Percentiles rank a stretch among this genome's conserved stretches.
These are phyloP conservation scores for Lasiodiplodia citricola DNA, from an alignment of 2,329 filamentous ascomycete species.

Conservation along the genomic window DNA sequence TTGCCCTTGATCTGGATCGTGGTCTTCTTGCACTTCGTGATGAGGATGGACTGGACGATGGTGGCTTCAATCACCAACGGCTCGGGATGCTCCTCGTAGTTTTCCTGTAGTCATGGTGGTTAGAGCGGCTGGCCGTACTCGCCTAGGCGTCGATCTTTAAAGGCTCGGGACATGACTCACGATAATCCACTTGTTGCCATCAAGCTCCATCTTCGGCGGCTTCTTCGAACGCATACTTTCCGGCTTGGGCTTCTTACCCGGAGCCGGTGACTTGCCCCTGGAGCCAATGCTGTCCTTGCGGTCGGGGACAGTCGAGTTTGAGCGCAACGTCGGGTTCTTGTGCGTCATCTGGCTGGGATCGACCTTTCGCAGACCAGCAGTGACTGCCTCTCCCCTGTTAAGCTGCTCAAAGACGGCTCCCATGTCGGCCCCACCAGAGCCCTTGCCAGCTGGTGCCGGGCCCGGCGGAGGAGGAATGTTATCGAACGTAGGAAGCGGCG, in stretches of 20 bases:
- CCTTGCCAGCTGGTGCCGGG: constrained; percentile 51
- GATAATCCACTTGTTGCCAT: constrained; percentile 87
- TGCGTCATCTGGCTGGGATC: constrained; percentile 97
- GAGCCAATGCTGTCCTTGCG: constrained; percentile 59
- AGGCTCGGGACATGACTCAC: constrained; percentile 51
- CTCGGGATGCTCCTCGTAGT: constrained; percentile 77
- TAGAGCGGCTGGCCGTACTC: not conserved
- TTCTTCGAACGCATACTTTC: constrained; percentile 56
- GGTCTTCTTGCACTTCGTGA: constrained; percentile 88
- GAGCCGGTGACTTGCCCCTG: constrained; percentile 83
- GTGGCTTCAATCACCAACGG: constrained; percentile 82
- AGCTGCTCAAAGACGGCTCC: constrained; percentile 89
- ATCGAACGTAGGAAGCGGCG: constrained; percentile 57
- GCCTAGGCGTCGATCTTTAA: not conserved
- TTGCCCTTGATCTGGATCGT: constrained; percentile 91
- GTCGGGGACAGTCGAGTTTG: constrained; percentile 70
- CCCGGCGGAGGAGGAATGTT: constrained; percentile 60
- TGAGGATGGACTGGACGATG: constrained; percentile 86
- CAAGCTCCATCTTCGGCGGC: constrained; percentile 55
- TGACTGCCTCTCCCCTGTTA: constrained; percentile 88
- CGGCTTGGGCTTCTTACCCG: constrained; percentile 63
- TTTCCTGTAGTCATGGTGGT: constrained; percentile 64
- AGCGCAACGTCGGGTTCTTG: constrained; percentile 89
- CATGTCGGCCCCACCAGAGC: constrained; percentile 64
- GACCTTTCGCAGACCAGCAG: constrained; percentile 87